Evolutionary conservation across 768 basidiomycete genomes (phyloP).

Genomic region (Macrocybe gigantea): DNA sequence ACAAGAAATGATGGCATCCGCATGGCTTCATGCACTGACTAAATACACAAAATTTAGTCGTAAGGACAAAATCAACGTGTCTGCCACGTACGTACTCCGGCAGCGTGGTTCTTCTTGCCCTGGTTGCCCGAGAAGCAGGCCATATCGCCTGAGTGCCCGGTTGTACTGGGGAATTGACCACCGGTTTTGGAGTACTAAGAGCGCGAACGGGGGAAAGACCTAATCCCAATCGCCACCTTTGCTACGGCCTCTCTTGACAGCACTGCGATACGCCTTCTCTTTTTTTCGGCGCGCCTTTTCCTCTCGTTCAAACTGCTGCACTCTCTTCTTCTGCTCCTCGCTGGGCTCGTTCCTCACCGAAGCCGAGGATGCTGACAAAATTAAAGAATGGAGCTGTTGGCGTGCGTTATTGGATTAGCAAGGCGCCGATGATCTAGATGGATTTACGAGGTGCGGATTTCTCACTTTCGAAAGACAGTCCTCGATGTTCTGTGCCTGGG

Average conservation of each 20-base stretch:
- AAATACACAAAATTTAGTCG: too few species aligned
- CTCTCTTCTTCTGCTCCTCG: slow-evolving; percentile 49
- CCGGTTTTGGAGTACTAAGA: too few species aligned
- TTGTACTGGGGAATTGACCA: too few species aligned
- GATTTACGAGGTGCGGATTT: not conserved
- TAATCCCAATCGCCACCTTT: slow-evolving; percentile 6
- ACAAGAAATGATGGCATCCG: too few species aligned
- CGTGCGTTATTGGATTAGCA: slow-evolving; percentile 1
- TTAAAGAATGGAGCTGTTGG: slow-evolving; percentile 45
- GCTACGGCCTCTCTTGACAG: slow-evolving; percentile 35
- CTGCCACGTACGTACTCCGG: too few species aligned
- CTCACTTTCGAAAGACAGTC: slow-evolving; percentile 65
- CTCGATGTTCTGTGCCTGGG: slow-evolving; percentile 70
- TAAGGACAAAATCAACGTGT: too few species aligned
- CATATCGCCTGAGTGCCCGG: too few species aligned
- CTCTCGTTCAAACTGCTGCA: slow-evolving; percentile 35
- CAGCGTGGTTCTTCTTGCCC: too few species aligned
- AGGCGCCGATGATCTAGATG: not conserved
- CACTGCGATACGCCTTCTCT: slow-evolving; percentile 50
- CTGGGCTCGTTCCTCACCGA: slow-evolving; percentile 49
- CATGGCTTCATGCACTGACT: too few species aligned
- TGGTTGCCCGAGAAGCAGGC: too few species aligned
- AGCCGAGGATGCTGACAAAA: slow-evolving; percentile 40
- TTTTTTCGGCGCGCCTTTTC: slow-evolving; percentile 40
- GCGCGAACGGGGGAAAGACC: too few species aligned